Conservation (phyloP, 441 rosid species). For the Melastoma candidum region DNA sequence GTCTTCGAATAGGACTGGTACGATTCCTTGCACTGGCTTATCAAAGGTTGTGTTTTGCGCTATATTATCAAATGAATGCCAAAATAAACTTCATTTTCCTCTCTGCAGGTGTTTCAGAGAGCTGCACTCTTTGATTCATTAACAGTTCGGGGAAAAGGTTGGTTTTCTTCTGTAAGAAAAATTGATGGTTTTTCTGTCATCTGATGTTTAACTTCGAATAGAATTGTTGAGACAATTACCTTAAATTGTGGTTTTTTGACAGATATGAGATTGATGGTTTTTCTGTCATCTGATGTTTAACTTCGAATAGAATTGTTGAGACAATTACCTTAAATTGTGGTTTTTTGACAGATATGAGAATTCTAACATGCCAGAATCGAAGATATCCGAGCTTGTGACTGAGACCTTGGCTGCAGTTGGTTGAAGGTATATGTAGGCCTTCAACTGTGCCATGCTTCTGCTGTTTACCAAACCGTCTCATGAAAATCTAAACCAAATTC, state of each 20-base stretch:
- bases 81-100: too few relatives aligned
- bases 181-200: neutral
- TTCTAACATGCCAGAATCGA: constrained; percentile 64
- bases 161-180: constrained; percentile 90
- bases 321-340: neutral
- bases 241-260: too few relatives aligned
- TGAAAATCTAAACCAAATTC: too few relatives aligned
- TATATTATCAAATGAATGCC: neutral
- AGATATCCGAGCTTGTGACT: constrained; percentile 71
- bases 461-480: too few relatives aligned
- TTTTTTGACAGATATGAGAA: constrained; percentile 52
- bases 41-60: constrained; percentile 4
- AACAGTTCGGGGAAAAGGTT: constrained; percentile 92
- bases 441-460: too few relatives aligned
- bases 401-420: constrained; percentile 91
- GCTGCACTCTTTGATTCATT: constrained; percentile 97
- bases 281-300: too few relatives aligned
- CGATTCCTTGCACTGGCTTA: constrained; percentile 1
- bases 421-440: constrained; percentile 48
- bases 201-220: too few relatives aligned
- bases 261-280: too few relatives aligned
- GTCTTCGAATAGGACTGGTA: constrained; percentile 95
- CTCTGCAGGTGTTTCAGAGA: constrained; percentile 81
- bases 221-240: too few relatives aligned
- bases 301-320: too few relatives aligned